These are phyloP conservation scores for Chlorociboria aeruginascens DNA, from an alignment of 495 filamentous ascomycete genomes.

Conservation along the genomic window DNA sequence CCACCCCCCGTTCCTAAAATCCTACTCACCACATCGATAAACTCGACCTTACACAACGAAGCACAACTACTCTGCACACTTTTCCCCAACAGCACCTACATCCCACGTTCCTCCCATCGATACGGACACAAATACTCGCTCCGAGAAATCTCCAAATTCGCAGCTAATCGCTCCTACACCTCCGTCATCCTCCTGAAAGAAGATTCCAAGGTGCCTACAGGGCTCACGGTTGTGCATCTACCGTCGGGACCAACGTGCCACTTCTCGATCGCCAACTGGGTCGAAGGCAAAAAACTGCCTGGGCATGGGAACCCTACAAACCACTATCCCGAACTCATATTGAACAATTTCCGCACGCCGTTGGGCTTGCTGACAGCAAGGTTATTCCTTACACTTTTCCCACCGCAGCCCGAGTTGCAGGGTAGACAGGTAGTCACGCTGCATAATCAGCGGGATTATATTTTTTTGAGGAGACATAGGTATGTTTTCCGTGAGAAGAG, in stretches of 20 bases:
- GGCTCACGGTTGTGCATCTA: slow-evolving; percentile 70
- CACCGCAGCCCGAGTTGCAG: slow-evolving; percentile 64
- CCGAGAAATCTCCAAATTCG: slow-evolving; percentile 80
- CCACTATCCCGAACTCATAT: slow-evolving; percentile 84
- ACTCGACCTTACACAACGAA: slow-evolving; percentile 76
- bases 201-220: slow-evolving; percentile 67
- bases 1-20: slow-evolving; percentile 56
- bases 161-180: slow-evolving; percentile 66
- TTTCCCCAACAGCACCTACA: slow-evolving; percentile 82
- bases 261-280: slow-evolving; percentile 74
- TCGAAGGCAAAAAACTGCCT: slow-evolving; percentile 69
- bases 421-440: slow-evolving; percentile 84
- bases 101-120: slow-evolving; percentile 68
- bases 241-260: slow-evolving; percentile 81
- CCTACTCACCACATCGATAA: slow-evolving; percentile 77
- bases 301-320: slow-evolving; percentile 83
- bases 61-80: slow-evolving; percentile 62
- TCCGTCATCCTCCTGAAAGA: slow-evolving; percentile 72
- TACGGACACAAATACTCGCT: slow-evolving; percentile 79
- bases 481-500: slow-evolving; percentile 88
- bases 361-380: slow-evolving; percentile 82
- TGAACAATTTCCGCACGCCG: slow-evolving; percentile 93
- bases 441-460: slow-evolving; percentile 94
- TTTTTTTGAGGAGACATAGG: slow-evolving; percentile 80
- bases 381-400: slow-evolving; percentile 74